phyloP scores from a whole-genome alignment of 2,329 filamentous ascomycete genomes.

The Waltergamsia citrina region DNA sequence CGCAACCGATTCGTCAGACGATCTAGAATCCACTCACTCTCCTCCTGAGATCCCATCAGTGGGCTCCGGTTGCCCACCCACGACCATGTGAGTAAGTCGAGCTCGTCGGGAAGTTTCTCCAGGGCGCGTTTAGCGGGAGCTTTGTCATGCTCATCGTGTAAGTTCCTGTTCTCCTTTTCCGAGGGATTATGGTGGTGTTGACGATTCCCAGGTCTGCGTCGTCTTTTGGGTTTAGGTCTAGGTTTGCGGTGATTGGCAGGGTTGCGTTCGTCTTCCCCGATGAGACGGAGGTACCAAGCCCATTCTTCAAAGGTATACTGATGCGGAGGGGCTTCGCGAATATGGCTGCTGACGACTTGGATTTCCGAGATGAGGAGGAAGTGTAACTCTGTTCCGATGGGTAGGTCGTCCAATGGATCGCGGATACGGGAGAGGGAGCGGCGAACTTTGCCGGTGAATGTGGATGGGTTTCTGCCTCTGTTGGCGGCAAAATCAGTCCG shows the following conservation, averaged over 20 bases:
- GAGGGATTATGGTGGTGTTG: background rate
- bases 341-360: constrained; percentile 46
- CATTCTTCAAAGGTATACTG: constrained; percentile 77
- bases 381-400: constrained; percentile 40
- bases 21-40: constrained; percentile 66
- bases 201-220: constrained; percentile 2
- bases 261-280: constrained; percentile 54
- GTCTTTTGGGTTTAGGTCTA: too few species aligned
- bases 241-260: constrained; percentile 38
- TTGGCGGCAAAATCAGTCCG: too few species aligned
- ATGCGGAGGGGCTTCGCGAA: constrained; percentile 49
- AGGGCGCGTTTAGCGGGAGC: constrained; percentile 2
- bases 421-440: constrained; percentile 19
- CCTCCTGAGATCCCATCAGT: constrained; percentile 57
- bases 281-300: constrained; percentile 73
- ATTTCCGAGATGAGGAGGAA: constrained; percentile 67
- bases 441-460: constrained; percentile 4
- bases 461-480: constrained; percentile 7
- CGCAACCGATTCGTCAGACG: constrained; percentile 46
- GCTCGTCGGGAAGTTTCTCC: constrained; percentile 7
- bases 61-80: constrained; percentile 65
- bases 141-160: constrained; percentile 3
- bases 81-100: constrained; percentile 43
- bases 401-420: constrained; percentile 26
- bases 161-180: constrained; percentile 7